Base-by-base conservation (phyloP, 176 grass and related monocot species). In the Oryza rufipogon region DNA sequence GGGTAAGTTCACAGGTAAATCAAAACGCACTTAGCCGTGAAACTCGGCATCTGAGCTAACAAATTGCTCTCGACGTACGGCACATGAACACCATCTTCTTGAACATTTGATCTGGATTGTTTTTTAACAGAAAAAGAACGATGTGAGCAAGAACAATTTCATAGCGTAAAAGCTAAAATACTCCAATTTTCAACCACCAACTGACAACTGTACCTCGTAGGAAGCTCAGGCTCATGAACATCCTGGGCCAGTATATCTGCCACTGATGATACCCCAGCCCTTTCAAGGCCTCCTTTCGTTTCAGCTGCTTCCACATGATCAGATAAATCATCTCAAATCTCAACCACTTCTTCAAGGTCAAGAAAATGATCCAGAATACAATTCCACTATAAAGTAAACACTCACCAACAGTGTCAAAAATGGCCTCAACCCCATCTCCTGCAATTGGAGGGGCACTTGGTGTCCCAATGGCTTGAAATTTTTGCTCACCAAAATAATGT, bases 401-500 rank as follows among this genome's bases (percentile, higher is more conserved):
- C 90, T 92, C 66, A 92, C 92, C 85, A 12, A 65, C 79, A 47
- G 73, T 28, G 68, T 86, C 80, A 67, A 86, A 77, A 80, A 75
- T 90, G 45, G n/a, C 51, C 12, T 82, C 87, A 9, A 84, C 58
- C 51, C 61, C 92, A 39, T 38, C 90, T 73, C 85, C 89, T 32
- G 74, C 87, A 82, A 98, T 90, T 56, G 96, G 96, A 82, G 96
- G 93, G 17, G 96, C 96, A 87, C 93, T 95, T 8, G 96, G 93
- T 39, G 93, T 89, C 48, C 89, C 84, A 52, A 87, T 19, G 38
- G 52, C 73, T 16, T 84, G 87, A 61, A 84, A 80, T 12, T 68
- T 91, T 7, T 68, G 49, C 54, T 68, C 91, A 64, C 87, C 83
- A 60, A 83, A 70, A 63, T 77, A 68, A 34, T 33, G 76, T 46